These are phyloP conservation scores for Phytophthora pini DNA, from an alignment of 352 stramenopile genomes.

Conservation along the genomic window DNA sequence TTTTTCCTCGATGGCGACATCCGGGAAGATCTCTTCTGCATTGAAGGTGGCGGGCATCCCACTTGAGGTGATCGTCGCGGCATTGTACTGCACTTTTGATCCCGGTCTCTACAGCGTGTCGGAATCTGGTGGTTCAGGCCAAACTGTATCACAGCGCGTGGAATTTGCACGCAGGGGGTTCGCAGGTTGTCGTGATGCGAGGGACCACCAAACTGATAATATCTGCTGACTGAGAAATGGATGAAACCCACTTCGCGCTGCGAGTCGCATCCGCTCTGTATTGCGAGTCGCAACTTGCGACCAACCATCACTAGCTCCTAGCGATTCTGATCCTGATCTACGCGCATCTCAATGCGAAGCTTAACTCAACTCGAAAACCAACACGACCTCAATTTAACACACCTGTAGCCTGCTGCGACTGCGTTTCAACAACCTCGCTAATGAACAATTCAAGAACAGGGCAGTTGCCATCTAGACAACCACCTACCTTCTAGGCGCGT, in stretches of 20 bases:
- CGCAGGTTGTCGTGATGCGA: too few relatives aligned
- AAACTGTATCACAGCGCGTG: too few relatives aligned
- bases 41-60: background rate
- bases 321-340: too few relatives aligned
- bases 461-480: constrained; percentile 6
- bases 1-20: too few relatives aligned
- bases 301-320: too few relatives aligned
- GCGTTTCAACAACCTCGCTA: constrained; percentile 14
- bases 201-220: background rate
- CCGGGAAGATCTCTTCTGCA: too few relatives aligned
- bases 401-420: constrained; percentile 9
- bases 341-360: too few relatives aligned
- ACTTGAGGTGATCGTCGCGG: constrained; percentile 11
- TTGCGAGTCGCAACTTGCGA: too few relatives aligned
- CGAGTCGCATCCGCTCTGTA: too few relatives aligned
- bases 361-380: constrained; percentile 4
- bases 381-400: constrained; percentile 36
- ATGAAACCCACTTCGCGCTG: too few relatives aligned
- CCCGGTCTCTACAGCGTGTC: constrained; percentile 3
- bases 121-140: constrained; percentile 12
- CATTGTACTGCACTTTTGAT: constrained; percentile 12
- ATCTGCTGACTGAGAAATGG: too few relatives aligned
- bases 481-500: constrained; percentile 8
- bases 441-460: constrained; percentile 30
- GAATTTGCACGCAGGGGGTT: too few relatives aligned